Evolutionary conservation across 1,139 yeast species (phyloP).

Genomic region (Magnusiomyces paraingens): DNA sequence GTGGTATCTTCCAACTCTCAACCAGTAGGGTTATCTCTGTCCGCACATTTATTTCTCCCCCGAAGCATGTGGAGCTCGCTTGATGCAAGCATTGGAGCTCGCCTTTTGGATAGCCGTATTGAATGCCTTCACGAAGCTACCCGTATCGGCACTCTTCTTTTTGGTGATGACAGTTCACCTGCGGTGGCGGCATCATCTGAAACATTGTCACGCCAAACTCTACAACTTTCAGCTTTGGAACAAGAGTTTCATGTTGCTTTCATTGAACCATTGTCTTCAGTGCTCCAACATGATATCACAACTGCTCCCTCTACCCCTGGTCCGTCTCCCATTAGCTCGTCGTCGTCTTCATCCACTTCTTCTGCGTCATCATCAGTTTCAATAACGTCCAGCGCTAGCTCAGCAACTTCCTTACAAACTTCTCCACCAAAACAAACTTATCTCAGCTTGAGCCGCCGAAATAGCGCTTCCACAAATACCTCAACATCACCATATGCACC

Average conservation of each 20-base stretch:
- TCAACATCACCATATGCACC: background rate
- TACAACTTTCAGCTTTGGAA: constrained; percentile 17
- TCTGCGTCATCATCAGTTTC: background rate
- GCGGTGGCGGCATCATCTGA: background rate
- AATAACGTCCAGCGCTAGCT: background rate
- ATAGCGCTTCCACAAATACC: background rate
- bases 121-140: constrained; percentile 21
- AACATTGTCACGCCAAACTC: constrained; percentile 8
- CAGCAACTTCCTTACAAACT: background rate
- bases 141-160: constrained; percentile 16
- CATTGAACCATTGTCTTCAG: constrained; percentile 13
- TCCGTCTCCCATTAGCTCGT: background rate
- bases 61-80: constrained; percentile 21
- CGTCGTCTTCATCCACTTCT: background rate
- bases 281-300: background rate
- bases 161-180: constrained; percentile 1
- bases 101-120: constrained; percentile 20
- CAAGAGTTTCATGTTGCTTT: constrained; percentile 21
- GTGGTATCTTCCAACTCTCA: constrained; percentile 21
- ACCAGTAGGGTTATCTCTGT: constrained; percentile 22
- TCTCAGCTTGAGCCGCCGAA: background rate
- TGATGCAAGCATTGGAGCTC: constrained; percentile 14
- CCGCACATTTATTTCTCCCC: constrained; percentile 21
- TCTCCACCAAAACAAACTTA: background rate
- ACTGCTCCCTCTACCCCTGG: background rate